Conservation (phyloP, 805 yeast species). For the Starmerella bombicola region DNA sequence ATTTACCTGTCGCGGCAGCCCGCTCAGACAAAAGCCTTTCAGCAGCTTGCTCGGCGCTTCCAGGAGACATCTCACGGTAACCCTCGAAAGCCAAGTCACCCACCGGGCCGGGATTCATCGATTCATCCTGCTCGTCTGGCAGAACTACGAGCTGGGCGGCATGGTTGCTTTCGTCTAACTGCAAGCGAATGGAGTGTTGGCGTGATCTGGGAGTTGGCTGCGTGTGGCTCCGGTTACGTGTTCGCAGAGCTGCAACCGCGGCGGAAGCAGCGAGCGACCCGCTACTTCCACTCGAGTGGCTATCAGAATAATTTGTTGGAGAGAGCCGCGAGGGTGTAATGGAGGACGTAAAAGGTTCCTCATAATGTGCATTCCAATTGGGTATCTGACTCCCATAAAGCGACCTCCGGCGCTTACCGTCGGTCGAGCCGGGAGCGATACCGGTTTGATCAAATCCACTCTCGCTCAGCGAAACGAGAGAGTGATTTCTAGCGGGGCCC, state of each 20-base stretch:
- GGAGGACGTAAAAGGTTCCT: background rate
- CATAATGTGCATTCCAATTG: conserved; percentile 5
- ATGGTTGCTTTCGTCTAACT: conserved; percentile 18
- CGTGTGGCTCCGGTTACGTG: conserved; percentile 15
- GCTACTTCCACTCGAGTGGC: background rate
- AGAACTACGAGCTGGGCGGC: conserved; percentile 19
- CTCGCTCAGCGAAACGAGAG: conserved; percentile 1
- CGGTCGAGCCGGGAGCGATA: background rate
- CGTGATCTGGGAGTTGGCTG: conserved; percentile 16
- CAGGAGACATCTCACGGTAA: conserved; percentile 8
- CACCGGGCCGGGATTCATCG: background rate
- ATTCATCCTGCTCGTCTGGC: conserved; percentile 7
- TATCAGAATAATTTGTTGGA: background rate
- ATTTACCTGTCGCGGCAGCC: conserved; percentile 12
- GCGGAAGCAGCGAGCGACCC: conserved; percentile 18
- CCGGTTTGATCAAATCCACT: background rate
- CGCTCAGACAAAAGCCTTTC: conserved; percentile 13
- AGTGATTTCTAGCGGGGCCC: conserved; percentile 10
- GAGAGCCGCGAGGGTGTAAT: background rate
- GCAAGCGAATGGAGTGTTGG: conserved; percentile 19
- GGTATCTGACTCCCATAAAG: conserved; percentile 13
- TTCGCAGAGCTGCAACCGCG: conserved; percentile 16
- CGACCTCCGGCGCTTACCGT: conserved; percentile 16
- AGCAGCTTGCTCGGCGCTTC: conserved; percentile 15
- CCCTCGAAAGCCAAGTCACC: background rate